Base-by-base conservation (phyloP, 1,284 basidiomycete species). In the Uromyces viciae-fabae region DNA sequence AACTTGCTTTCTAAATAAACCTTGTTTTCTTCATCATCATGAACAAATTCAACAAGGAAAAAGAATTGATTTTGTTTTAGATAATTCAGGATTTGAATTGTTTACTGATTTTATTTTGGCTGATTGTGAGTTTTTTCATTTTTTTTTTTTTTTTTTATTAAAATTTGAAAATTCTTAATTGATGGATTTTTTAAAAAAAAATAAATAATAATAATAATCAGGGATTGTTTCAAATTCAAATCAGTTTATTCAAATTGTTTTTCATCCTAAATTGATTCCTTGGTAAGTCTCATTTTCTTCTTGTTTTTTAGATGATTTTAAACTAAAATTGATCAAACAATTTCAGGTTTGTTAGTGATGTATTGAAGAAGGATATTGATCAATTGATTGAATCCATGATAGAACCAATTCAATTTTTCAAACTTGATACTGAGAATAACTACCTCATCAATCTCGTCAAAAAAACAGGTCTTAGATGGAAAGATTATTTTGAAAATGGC, bases 31-130 rank as follows among this genome's bases (percentile, higher is more conserved):
- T n/a, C n/a, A n/a, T n/a, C n/a, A n/a, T n/a, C 52, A 58, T 14
- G 1, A 54, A 25, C 0, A 7, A 38, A 87, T 85, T 11, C 84
- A 91, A 31, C 88, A 89, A 72, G 86, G 88, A 78, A 90, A 88
- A 0, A 88, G 92, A 9, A 88, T 96, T 22, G 96, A 99, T 86
- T 91, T 98, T 82, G 90, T 98, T 1, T 87, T 99, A 38, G 96
- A 98, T 86, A 98, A 98, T 85, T 91, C 93, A 84, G 94, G 94
- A 0, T 98, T 98, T 83, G 95, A 98, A 92, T 88, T 98, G 19
- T 95, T 94, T 86, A 97, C 95, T 0, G 97, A 98, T 85, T 87
- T 98, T 42, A 91, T 98, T 28, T 91, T 99, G 82, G 96, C 95
- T 49, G 96, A 99, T 85, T 98, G 97, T 84, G 79, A 84, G 56